Base-by-base conservation (phyloP, 768 basidiomycete genomes). In the Russula sp. region DNA sequence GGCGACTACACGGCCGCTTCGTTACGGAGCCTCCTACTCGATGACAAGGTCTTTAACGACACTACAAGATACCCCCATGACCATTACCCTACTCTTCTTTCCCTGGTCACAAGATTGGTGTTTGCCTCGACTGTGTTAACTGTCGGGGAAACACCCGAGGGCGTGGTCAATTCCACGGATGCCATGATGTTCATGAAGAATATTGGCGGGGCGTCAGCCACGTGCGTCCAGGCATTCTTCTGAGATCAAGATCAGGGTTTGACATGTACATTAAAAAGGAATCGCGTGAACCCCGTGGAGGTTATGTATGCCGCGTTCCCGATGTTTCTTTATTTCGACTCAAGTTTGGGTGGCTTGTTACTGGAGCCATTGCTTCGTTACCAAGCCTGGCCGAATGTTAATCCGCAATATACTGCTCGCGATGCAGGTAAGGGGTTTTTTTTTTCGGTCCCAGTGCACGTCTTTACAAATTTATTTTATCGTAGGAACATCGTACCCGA, bases 171-270 rank as follows among this genome's bases (percentile, higher is more conserved):
- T 48, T 14, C 30, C 14, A 57, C 61, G 5, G 67, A 68, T 46
- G 67, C 66, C 8, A 68, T 66, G 61, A 68, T 68, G 67, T 68
- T 68, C 65, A 68, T 68, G 67, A 68, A 60, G 40, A 57, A 66
- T 24, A 56, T 36, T 30, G 65, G 49, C 24, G 6, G 38, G 6
- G 18, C 30, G 9, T 51, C 48, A 26, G 20, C 40, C 32, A 28
- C 28, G 64, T 66, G 38, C 40, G 60, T 59, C 22, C 40, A 34
- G 5, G 38, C 24, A n/a, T 20, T 24, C 16, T 22, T 53, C 22
- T 53, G 4, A 32, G 30, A 22, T 48, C 30, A 58, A 16, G 26
- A 26, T n/a, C 14, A 7, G 54, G 20, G 13, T 7, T 22, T 63
- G 14, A 63, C n/a, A 10, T 22, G 9, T 16, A 16, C 9, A 5